Evolutionary conservation across 345 rosid species (phyloP), one percentile per base, ranked within the genome.

Genomic region (Hibiscus tridactylites): DNA sequence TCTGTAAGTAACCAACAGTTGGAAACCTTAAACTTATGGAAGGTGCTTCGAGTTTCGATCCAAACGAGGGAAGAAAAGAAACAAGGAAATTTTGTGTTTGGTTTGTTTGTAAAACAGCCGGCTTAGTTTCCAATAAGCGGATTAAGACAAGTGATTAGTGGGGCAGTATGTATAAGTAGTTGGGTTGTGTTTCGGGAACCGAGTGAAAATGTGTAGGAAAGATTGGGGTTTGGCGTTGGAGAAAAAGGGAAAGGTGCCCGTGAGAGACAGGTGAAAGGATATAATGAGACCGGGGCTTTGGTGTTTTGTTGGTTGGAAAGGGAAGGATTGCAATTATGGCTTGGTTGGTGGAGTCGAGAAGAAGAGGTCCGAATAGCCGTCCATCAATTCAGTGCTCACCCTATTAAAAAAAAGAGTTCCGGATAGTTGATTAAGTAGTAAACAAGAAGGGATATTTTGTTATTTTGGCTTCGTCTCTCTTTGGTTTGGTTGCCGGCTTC

Each of bases 221-320:
- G 52, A 11, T 12, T 26, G 39, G 70, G 35, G 42, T 37, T 37
- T 37, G 44, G 44, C 9, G 42, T 42, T 42, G 47, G 11, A 16
- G 35, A 24, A 65, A 19, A 65, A 24, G 11, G 29, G 10, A 0
- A 33, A 4, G 63, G 12, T 58, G 61, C 26, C 73, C 73, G 73
- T 71, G 54, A 71, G 65, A 64, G 56, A 71, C 73, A 58, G 65
- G 39, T 71, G 53, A 58, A 24, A 15, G 65, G 33, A 70, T 70
- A 70, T 39, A n/a, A 9, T 57, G 26, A 3, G 26, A 13, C 47
- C 24, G 21, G 6, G 33, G 44, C 10, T 56, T 70, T 70, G 3
- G 16, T 53, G 3, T 57, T 70, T 21, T 56, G 12, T 24, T 57
- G 52, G 50, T 24, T 58, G 49, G 15, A 42, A 58, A 54, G 26